Evolutionary conservation across 2,329 filamentous ascomycete species (phyloP).

Genomic region (Tolypocladium album): DNA sequence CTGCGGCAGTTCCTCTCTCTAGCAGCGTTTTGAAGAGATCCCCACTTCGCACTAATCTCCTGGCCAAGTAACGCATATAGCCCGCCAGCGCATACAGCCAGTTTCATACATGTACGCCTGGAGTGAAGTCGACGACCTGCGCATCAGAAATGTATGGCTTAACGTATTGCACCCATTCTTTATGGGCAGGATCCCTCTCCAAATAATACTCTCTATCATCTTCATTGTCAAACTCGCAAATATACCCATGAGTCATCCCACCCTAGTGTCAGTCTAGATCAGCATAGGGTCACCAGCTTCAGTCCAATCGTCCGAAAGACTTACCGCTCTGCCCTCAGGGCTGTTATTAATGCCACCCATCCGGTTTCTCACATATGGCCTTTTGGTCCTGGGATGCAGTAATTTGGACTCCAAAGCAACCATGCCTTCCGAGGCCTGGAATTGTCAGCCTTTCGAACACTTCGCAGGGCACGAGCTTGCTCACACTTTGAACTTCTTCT

Average conservation of each 20-base stretch:
- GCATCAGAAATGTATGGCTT: neutral
- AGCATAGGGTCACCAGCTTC: no score
- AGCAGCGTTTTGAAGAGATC: no score
- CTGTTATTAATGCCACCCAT: neutral
- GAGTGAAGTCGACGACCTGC: neutral
- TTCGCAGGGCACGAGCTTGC: neutral
- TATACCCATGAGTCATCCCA: neutral
- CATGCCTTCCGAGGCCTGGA: neutral
- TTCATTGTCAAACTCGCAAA: neutral
- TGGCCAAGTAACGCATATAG: no score
- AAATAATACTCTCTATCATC: neutral
- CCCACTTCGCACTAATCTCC: no score
- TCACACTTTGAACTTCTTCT: neutral
- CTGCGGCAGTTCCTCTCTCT: no score
- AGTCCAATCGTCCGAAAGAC: neutral
- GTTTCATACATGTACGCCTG: neutral
- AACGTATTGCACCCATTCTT: neutral
- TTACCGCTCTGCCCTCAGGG: neutral
- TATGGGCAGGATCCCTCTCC: neutral
- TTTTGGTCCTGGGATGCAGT: neutral
- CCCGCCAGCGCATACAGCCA: no score
- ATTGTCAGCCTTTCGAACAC: neutral
- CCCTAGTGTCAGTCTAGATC: neutral
- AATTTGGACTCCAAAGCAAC: neutral
- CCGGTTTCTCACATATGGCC: neutral